These are phyloP conservation scores for Neocallimastix lanati DNA, from an alignment of 192 early-diverging fungal genomes.

Conservation along the genomic window DNA sequence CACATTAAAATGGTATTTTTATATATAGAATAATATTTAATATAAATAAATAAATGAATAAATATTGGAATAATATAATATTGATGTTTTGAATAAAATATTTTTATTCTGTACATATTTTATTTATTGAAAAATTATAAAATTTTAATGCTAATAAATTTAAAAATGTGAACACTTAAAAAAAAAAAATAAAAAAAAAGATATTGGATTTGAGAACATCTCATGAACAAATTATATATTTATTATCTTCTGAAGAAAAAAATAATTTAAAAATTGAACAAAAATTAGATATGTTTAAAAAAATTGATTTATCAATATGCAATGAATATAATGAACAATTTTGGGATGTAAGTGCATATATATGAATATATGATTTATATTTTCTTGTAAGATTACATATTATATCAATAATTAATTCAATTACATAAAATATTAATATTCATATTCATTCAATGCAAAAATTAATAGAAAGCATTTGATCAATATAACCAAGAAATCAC, in stretches of 20 bases:
- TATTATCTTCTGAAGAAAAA: background rate
- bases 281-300: background rate
- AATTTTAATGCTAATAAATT: too few relatives aligned
- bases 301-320: background rate
- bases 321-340: background rate
- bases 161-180: too few relatives aligned
- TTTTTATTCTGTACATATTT: background rate
- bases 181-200: background rate
- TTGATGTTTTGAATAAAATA: too few relatives aligned
- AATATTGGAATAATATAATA: too few relatives aligned
- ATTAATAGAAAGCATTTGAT: background rate
- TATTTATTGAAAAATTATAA: too few relatives aligned
- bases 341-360: background rate
- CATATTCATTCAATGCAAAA: background rate
- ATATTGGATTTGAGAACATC: background rate
- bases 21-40: too few relatives aligned
- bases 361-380: too few relatives aligned
- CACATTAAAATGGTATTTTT: background rate
- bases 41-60: too few relatives aligned
- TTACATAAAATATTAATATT: too few relatives aligned
- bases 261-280: background rate
- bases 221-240: background rate
- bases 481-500: background rate
- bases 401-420: too few relatives aligned
- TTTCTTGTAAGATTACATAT: too few relatives aligned